Percentiles rank a stretch among this genome's conserved stretches.
Conservation (phyloP, 192 early-diverging fungal genomes). For the Rhizophagus prolifer region DNA sequence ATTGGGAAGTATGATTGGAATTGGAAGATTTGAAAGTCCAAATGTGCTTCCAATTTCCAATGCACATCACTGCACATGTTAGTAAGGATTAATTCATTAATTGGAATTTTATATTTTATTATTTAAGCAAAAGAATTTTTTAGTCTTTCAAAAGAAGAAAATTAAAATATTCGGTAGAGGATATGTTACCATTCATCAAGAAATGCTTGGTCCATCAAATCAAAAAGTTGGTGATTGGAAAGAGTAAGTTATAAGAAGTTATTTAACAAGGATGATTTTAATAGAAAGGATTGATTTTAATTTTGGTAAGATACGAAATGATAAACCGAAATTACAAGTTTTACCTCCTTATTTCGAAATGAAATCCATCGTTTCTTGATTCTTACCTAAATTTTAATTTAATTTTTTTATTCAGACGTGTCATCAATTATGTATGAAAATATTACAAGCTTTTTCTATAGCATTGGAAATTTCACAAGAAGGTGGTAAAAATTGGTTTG, state of each 20-base stretch:
- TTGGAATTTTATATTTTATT: too few species aligned
- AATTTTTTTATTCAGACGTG: constrained; percentile 37
- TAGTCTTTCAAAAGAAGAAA: constrained; percentile 45
- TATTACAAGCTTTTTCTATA: constrained; percentile 62
- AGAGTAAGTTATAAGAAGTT: constrained; percentile 46
- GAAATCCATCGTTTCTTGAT: not conserved
- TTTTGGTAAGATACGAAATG: constrained; percentile 47
- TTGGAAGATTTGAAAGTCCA: too few species aligned
- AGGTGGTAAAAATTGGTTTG: constrained; percentile 55
- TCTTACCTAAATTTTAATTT: not conserved
- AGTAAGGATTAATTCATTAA: too few species aligned
- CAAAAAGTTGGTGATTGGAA: constrained; percentile 58
- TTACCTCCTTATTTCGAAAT: constrained; percentile 37
- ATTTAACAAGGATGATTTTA: not conserved
- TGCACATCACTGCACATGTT: too few species aligned
- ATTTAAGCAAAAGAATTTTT: constrained; percentile 52
- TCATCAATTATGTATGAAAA: constrained; percentile 45
- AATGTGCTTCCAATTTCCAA: too few species aligned
- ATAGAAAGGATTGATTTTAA: too few species aligned
- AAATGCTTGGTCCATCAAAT: constrained; percentile 52
- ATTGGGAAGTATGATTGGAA: too few species aligned
- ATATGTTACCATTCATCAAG: constrained; percentile 51
- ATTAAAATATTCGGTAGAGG: constrained; percentile 45
- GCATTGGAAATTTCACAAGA: constrained; percentile 58
- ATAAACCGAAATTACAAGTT: constrained; percentile 28